Base-by-base conservation (phyloP, 768 basidiomycete species). In the Podaxis sp. region DNA sequence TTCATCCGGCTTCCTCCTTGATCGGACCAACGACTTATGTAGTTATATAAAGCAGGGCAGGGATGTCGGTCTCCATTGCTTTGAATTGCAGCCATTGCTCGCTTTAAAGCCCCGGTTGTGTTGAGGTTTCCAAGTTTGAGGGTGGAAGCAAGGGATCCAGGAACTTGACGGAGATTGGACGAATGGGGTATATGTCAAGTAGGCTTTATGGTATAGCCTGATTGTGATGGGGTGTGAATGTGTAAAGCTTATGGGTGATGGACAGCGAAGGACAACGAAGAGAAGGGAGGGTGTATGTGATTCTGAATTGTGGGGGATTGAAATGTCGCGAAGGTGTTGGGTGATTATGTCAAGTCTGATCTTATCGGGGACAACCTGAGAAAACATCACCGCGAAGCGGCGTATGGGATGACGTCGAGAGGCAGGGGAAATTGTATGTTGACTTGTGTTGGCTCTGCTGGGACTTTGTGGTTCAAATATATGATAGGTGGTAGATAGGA, bases 1-100 rank as follows among this genome's bases (percentile, higher is more conserved):
- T 25, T 24, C 27, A 57, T 49, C 4, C 24, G 36, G 47, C 54
- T 55, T 40, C 55, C 47, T 62, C 61, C 54, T 38, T 55, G 55
- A 62, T 62, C 61, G 61, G 53, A 61, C 37, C 17, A 29, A 29
- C 1, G 58, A 53, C 29, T 51, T 51, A 55, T 53, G 58, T 29
- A 25, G 37, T 40, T 25, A 38, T 27, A 53, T 19, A 46, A 53
- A 47, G 11, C 22, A 40, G 40, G 51, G 25, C 59, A 54, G 59
- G 50, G 58, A n/a, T 59, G 24, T 24, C 37, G 27, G 56, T 6
- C 8, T 33, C 13, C 33, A 15, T 37, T 36, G 12, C 25, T 27
- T 53, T 22, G 25, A 17, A 19, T 29, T 53, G 40, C n/a, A 15
- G 6, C 38, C 15, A 29, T 27, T 49, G 36, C 41, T 53, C 52